Evolutionary conservation across 345 rosid genomes (phyloP), one percentile per base, ranked within the genome.

Genomic region (Atalantia buxifolia): DNA sequence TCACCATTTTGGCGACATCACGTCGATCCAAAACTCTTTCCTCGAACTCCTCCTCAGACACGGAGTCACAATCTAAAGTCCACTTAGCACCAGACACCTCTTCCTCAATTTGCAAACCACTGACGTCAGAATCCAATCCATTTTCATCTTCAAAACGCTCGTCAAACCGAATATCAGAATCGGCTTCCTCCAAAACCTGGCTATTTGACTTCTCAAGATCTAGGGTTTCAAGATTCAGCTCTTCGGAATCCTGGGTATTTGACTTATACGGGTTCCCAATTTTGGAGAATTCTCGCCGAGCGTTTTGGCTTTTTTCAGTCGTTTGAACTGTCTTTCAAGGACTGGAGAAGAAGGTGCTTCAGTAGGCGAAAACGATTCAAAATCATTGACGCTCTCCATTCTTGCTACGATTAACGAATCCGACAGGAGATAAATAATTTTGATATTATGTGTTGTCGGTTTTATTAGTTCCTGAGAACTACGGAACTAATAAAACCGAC

Each of bases 291-390:
- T 75, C 6, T 66, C 83, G n/a, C 64, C 66, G 2, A 76, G 77
- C 18, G 80, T n/a, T 28, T 79, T 77, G 16, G 88, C 83, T 66
- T 82, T 90, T 85, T 86, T 93, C 76, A 95, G 81, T 84, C 96
- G 93, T 77, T 92, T 87, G 36, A 95, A 89, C 89, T 83, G 88
- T 62, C 90, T 84, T 35, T 71, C 85, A 2, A 83, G 83, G 72
- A 82, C 72, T 0, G 89, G 88, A 72, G 89, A 83, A 53, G 89
- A 81, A 45, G 85, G 75, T 42, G 77, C 66, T n/a, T 87, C 89
- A 16, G 86, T 22, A 10, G 87, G 92, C 18, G 90, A 83, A 81
- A 80, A 78, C 28, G 78, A 86, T 55, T 84, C 85, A 13, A 88
- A 67, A 74, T 86, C 90, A 57, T 85, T 86, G 62, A 88, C 88